Evolutionary conservation across 1,284 basidiomycete genomes (phyloP), one percentile per base, ranked within the genome.

Genomic region (Sporisorium exsertum): DNA sequence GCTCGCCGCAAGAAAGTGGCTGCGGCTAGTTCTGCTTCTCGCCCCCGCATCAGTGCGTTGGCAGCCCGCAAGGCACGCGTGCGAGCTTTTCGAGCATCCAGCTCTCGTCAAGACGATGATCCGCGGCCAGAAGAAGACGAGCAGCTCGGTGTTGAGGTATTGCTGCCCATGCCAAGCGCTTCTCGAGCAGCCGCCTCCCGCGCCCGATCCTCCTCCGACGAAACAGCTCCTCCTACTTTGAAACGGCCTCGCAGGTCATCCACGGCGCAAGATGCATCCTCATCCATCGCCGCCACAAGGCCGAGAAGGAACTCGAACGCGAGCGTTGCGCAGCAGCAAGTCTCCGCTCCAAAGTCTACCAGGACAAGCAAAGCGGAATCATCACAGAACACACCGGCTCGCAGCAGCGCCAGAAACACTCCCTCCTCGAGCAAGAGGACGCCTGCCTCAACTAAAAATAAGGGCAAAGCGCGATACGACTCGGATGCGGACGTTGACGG

Each of bases 21-120:
- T 15, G 37, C 52, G 3, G 16, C 40, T 18, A 12, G 45, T 9
- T 2, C 45, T 52, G n/a, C 29, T 35, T 0, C 50, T 52, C 29
- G n/a, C 18, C 18, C 61, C 42, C 68, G 60, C 8, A 22, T 72
- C 20, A 77, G 74, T 46, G 74, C 74, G 7, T 18, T 72, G 2
- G 74, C 74, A 52, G 74, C 74, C 54, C 65, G 70, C 40, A 69
- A 72, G 54, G 63, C 63, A 20, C 68, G 58, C n/a, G n/a, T n/a
- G n/a, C n/a, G n/a, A n/a, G n/a, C 10, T 49, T 27, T 58, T 8
- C 58, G 49, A 3, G 52, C 37, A 18, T 18, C 58, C 12, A 49
- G 53, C 18, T 58, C 55, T 8, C 33, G 50, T 18, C 42, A 53
- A 32, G 29, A 20, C 20, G 43, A 37, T 26, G 43, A 37, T 26